Base-by-base conservation (phyloP, 345 rosid genomes). In the Xanthoceras sorbifolium region DNA sequence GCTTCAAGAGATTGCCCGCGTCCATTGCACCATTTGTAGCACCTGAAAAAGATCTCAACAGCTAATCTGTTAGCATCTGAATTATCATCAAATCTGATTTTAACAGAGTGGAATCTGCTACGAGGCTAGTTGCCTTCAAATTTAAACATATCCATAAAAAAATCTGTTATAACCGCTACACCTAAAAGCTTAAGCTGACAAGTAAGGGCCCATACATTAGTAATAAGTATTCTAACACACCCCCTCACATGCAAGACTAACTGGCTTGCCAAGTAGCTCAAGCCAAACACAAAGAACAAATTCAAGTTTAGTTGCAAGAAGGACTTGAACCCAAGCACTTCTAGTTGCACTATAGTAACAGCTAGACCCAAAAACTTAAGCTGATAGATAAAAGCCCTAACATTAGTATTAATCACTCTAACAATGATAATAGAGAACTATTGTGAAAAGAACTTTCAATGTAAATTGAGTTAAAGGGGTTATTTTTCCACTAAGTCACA, bases 21-120 rank as follows among this genome's bases (percentile, higher is more conserved):
- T 97, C 99, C 99, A 97, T 92, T 3, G 99, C 98, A 68, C 99
- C 99, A 85, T 87, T 92, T 73, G 99, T 97, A 26, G 99, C 98
- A 86, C 99, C 99, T 97, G 83, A 85, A 83, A 82, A 54, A 72
- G 70, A 75, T 63, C 69, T 62, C 36, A 70, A 38, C 9, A 50
- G 40, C 28, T 63, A 9, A 46, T 48, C 38, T 8, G 3, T 50
- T 15, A 32, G 23, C 32, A 14, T 64, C 36, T 34, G 71, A 52
- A 64, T 15, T 61, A 75, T 50, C 18, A 32, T 22, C 71, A 63
- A 64, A 36, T 38, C 32, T 46, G 59, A 76, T 67, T 72, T 52
- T 59, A 15, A 40, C 10, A 40, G 15, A 62, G 9, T 14, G 40
- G 36, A 34, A 64, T 50, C 12, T n/a, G 50, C n/a, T 23, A 26